Base-by-base conservation (phyloP, 371 early-diverging fungal species). In the Syncephalastrum monosporum region DNA sequence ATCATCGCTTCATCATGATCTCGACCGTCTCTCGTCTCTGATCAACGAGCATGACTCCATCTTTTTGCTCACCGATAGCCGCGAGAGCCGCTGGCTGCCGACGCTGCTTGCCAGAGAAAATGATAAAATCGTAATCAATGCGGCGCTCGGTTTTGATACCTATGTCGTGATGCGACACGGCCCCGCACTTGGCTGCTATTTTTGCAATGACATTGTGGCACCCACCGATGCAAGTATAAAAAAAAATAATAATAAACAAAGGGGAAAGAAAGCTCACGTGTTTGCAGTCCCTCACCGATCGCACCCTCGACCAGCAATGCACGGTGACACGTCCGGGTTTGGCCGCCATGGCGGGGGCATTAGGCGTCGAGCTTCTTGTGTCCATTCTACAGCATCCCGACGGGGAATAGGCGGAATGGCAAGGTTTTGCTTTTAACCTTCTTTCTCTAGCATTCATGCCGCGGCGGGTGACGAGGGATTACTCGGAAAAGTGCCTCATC, bases 151-250 rank as follows among this genome's bases (percentile, higher is more conserved):
- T 8, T 98, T 98, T 63, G 97, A 98, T 67, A 90, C 92, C 4
- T 98, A 85, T 66, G 74, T 97, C n/a, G 97, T 95, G 27, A 94
- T 98, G 96, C 78, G 98, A 15, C 97, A 98, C 71, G 98, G 98
- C 8, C 69, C 89, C 42, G 50, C 65, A 5, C 69, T 95, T 21
- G 96, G 96, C 6, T 98, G 98, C 65, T 98, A 98, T 70, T 98
- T 91, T 65, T 98, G 98, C 75, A 93, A 93, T 64, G 97, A 96
- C 65, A 87, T 96, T 42, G 95, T 96, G 1, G 96, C 95, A 10
- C 98, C 97, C 2, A 79, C 88, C 0, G 96, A 96, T 69, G 91
- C 88, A 80, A 76, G 82, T 71, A 29, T 19, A 21, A 10, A 41
- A 15, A 48, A 43, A 19, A 7, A 23, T 56, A 14, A 16, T 56